Conservation (phyloP, 768 basidiomycete species). For the Amanita molliuscula region DNA sequence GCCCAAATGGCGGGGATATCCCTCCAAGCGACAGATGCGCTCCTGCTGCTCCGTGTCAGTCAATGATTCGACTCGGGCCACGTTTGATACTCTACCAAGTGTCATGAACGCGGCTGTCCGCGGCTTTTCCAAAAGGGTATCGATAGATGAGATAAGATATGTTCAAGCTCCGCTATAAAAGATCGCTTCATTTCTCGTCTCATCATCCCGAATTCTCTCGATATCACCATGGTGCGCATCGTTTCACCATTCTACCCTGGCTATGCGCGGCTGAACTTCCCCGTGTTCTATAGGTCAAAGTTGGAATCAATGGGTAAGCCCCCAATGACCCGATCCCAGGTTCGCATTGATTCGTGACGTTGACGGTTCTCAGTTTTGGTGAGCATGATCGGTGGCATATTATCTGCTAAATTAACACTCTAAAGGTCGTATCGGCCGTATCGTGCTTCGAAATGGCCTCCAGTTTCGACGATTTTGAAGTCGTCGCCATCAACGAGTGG, state of each 20-base stretch:
- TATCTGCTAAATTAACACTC: conserved; percentile 4
- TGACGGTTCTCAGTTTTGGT: conserved; percentile 59
- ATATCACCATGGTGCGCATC: conserved; percentile 14
- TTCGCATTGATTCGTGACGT: conserved; percentile 6
- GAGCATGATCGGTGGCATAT: conserved; percentile 17
- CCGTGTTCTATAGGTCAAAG: conserved; percentile 48
- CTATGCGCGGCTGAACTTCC: neutral
- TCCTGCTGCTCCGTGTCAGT: too few relatives aligned
- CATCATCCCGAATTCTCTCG: neutral
- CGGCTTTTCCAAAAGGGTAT: neutral
- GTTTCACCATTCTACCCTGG: neutral
- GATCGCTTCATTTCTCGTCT: neutral
- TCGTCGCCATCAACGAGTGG: conserved; percentile 93
- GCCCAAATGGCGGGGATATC: too few relatives aligned
- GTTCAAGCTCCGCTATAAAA: conserved; percentile 3
- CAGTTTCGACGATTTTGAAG: conserved; percentile 60
- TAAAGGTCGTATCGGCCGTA: conserved; percentile 96
- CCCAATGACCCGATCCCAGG: neutral
- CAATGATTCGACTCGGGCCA: too few relatives aligned
- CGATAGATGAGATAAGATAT: neutral
- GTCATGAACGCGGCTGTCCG: too few relatives aligned
- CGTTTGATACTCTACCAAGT: too few relatives aligned
- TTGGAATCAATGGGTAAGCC: conserved; percentile 92
- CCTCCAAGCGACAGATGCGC: too few relatives aligned
- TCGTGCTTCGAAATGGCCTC: conserved; percentile 93